Evolutionary conservation across 208 protist genomes (phyloP), one percentile per base, ranked within the genome.

Genomic region (Herpetomonas muscarum): DNA sequence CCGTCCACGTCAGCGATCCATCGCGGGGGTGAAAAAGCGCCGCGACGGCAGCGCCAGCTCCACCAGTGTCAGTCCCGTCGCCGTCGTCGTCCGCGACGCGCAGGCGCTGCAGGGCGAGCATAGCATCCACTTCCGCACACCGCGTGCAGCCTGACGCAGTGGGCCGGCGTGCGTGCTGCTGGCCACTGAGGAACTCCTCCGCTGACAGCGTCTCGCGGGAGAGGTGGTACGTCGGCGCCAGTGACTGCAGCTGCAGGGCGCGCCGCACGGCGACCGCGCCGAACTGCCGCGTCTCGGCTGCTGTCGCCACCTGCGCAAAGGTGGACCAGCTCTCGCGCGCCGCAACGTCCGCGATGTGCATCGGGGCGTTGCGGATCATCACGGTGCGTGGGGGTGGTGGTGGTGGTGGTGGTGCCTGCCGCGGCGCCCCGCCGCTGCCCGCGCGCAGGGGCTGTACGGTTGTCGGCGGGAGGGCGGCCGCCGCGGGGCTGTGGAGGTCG

Each of bases 11-110:
- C 34, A 93, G 3, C n/a, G 77, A 31, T 37, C 78, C 78, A 6
- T 76, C 75, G n/a, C 44, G 49, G 0, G 80, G 85, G 54, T 85
- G 85, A 2, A 80, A 85, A 9, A 94, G 66, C 22, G 76, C 77
- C n/a, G 34, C 34, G 34, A 7, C 15, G 34, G 10, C 41, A 19
- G 6, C 25, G 13, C 13, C 7, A 6, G 9, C 7, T 19, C 7
- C 10, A 15, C 9, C 50, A 21, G n/a, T 17, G n/a, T 7, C 15
- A 17, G 12, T 65, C 22, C 41, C 9, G 22, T 22, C 5, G 9
- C 10, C 41, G 41, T 24, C 41, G 41, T 13, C 34, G 34, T 24
- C 17, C 15, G 15, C 5, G 41, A 46, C 41, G 17, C 10, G 22
- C 41, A 49, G 29, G 12, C 19, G 54, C 19, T 31, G 41, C n/a